Evolutionary conservation across 2,329 filamentous ascomycete genomes (phyloP), one percentile per base, ranked within the genome.

Genomic region (Paecilomyces dactylethromorphus): DNA sequence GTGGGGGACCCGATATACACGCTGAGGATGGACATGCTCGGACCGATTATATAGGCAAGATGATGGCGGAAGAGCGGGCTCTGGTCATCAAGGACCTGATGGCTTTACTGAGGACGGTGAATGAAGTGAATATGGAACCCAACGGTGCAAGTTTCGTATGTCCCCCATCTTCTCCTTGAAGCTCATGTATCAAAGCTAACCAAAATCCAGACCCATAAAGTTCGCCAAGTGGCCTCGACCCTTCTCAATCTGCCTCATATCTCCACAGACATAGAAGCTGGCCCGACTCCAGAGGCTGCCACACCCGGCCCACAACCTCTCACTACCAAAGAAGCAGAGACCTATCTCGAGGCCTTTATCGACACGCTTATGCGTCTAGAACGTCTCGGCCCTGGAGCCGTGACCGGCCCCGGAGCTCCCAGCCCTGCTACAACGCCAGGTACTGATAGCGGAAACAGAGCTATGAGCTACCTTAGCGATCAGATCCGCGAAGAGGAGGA

Each of bases 71-170:
- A 22, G 92, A 96, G 77, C 84, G 90, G 3, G 90, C 92, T 66
- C 81, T 85, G n/a, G 91, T 96, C 32, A 86, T 95, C 11, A 87
- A 90, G 64, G 87, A 92, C 71, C 81, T 96, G 1, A 82, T 95
- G 1, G 81, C 85, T 2, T 87, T 95, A 2, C 78, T 96, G 4
- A 84, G 84, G 26, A 90, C 85, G 58, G 90, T 96, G 65, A 89
- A 88, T 54, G 90, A 93, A 78, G 85, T 90, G 60, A 92, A 92
- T 72, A 89, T 95, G 81, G 91, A 96, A 71, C 84, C 84, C 10
- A 87, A 86, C 62, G 85, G 83, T 24, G 82, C 82, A 63, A 85
- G 82, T 59, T 84, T 87, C 66, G 84, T 87, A 81, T 76, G 82
- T 56, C 45, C 50, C 53, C 22, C 18, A 56, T 52, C 55, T 56